Percentiles rank a stretch among this genome's conserved stretches.
phyloP scores from a whole-genome alignment of 1,139 yeast species.

The Candida anutae region DNA sequence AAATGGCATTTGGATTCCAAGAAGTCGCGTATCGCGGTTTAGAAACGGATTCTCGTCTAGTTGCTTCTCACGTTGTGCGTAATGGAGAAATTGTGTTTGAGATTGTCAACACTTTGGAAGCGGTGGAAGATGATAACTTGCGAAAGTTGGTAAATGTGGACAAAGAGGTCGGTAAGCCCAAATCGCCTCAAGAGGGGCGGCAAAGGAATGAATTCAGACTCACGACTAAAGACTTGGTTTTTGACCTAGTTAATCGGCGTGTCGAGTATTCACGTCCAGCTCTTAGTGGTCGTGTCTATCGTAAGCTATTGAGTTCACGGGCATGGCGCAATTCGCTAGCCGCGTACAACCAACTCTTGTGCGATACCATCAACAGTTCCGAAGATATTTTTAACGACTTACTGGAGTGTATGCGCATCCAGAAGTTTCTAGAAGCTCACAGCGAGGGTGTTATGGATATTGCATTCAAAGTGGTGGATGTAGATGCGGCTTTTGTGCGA shows the following conservation, averaged over 20 bases:
- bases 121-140: conserved; percentile 12
- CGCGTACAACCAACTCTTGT: conserved; percentile 8
- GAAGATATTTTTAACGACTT: conserved; percentile 11
- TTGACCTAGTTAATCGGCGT: conserved; percentile 12
- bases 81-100: conserved; percentile 56
- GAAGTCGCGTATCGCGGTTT: conserved; percentile 58
- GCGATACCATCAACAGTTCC: conserved; percentile 12
- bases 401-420: conserved; percentile 20
- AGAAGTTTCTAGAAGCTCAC: conserved; percentile 45
- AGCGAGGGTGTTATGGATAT: conserved; percentile 78
- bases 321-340: conserved; percentile 7
- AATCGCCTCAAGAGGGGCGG: conserved; percentile 3
- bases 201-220: conserved; percentile 9
- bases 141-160: conserved; percentile 10
- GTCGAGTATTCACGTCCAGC: conserved; percentile 1
- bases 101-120: conserved; percentile 21
- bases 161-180: conserved; percentile 5
- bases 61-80: conserved; percentile 53
- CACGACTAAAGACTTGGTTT: conserved; percentile 12
- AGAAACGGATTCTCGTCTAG: conserved; percentile 54
- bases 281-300: conserved; percentile 8
- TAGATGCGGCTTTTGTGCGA: conserved; percentile 30
- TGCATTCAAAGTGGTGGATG: conserved; percentile 50
- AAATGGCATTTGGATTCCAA: conserved; percentile 53
- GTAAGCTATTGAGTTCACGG: conserved; percentile 11